Evolutionary conservation across 164 flowering plant species (phyloP).

Genomic region (Magnolia changhungtana): DNA sequence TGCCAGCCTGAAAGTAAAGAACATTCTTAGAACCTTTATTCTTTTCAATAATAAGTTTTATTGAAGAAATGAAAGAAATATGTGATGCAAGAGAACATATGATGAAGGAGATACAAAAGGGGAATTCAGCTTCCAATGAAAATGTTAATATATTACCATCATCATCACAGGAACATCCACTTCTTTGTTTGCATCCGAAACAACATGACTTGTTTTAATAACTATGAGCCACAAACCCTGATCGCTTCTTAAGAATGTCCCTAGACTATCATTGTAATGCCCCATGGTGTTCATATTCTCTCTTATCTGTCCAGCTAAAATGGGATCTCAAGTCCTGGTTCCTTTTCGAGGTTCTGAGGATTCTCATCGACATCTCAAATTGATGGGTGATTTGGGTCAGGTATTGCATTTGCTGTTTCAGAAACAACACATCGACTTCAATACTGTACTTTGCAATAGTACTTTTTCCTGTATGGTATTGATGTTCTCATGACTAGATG

Average conservation of each 20-base stretch:
- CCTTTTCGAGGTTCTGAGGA: slow-evolving; percentile 98
- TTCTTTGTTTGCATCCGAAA: neutral
- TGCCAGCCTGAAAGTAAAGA: too few species aligned
- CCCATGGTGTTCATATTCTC: neutral
- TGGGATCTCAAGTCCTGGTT: slow-evolving; percentile 94
- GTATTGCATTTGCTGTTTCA: slow-evolving; percentile 27
- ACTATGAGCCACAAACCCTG: neutral
- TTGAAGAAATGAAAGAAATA: too few species aligned
- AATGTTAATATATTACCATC: neutral
- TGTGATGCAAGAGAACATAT: neutral
- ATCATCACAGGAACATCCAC: neutral
- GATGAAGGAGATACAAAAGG: neutral
- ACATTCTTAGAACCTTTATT: too few species aligned
- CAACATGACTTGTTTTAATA: neutral
- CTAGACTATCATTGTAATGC: neutral
- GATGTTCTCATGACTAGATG: too few species aligned
- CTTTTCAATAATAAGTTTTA: too few species aligned
- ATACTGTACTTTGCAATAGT: neutral
- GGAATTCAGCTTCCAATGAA: neutral
- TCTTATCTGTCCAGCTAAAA: slow-evolving; percentile 60
- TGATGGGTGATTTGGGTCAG: slow-evolving; percentile 99
- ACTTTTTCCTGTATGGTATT: neutral
- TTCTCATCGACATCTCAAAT: slow-evolving; percentile 85
- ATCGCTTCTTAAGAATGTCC: neutral
- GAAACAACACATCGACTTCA: neutral